phyloP scores from a whole-genome alignment of 805 yeast genomes.

The Lachancea mirantina region DNA sequence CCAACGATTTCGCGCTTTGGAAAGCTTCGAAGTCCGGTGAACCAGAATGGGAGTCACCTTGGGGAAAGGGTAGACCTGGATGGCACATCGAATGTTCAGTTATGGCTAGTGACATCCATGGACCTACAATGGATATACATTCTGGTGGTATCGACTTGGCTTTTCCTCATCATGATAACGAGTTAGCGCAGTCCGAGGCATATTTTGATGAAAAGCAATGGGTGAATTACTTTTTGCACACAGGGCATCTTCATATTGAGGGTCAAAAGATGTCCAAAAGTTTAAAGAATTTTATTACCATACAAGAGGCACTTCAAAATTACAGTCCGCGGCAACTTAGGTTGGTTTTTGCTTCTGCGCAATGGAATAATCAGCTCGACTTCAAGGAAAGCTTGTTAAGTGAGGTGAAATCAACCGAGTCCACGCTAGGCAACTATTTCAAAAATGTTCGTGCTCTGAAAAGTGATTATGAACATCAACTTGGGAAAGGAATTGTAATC shows the following conservation, averaged over 20 bases:
- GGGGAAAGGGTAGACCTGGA: slow-evolving; percentile 98
- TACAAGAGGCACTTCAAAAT: slow-evolving; percentile 73
- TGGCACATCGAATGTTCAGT: slow-evolving; percentile 99
- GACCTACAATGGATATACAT: slow-evolving; percentile 83
- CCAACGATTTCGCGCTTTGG: slow-evolving; percentile 95
- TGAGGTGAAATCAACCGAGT: slow-evolving; percentile 74
- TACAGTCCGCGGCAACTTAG: slow-evolving; percentile 79
- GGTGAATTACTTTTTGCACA: slow-evolving; percentile 94
- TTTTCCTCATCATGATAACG: slow-evolving; percentile 98
- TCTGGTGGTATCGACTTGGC: slow-evolving; percentile 97
- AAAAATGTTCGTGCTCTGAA: slow-evolving; percentile 77
- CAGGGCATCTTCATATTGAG: slow-evolving; percentile 96
- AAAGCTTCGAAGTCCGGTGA: slow-evolving; percentile 95
- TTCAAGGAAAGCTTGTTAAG: slow-evolving; percentile 73
- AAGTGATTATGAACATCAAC: slow-evolving; percentile 50
- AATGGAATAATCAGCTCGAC: slow-evolving; percentile 90
- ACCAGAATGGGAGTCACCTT: slow-evolving; percentile 90
- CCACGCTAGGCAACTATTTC: slow-evolving; percentile 74
- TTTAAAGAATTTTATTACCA: slow-evolving; percentile 89
- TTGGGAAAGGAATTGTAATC: slow-evolving; percentile 42
- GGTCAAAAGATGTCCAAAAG: slow-evolving; percentile 98
- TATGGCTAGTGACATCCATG: slow-evolving; percentile 89
- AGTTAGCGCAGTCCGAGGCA: slow-evolving; percentile 95
- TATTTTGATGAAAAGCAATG: slow-evolving; percentile 84
- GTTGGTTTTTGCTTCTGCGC: slow-evolving; percentile 81